phyloP scores from a whole-genome alignment of 2,329 filamentous ascomycete genomes.

The Calonectria montana region DNA sequence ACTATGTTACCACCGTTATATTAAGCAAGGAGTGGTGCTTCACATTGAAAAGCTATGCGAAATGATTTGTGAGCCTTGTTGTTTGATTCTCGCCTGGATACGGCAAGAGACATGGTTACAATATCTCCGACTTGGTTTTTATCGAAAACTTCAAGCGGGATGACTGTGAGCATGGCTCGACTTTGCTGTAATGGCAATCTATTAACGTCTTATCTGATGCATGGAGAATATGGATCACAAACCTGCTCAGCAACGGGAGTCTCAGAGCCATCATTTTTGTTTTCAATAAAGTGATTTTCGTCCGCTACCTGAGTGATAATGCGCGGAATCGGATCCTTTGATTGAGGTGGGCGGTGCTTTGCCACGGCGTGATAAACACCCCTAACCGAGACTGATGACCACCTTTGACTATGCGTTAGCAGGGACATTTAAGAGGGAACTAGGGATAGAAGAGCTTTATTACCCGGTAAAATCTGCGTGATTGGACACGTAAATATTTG shows the following conservation, averaged over 20 bases:
- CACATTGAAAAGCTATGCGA: too few relatives aligned
- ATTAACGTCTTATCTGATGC: not conserved
- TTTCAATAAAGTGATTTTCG: not conserved
- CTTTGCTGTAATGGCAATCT: not conserved
- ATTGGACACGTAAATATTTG: not conserved
- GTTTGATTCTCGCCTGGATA: too few relatives aligned
- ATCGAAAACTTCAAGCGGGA: not conserved
- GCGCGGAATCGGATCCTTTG: not conserved
- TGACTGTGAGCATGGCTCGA: not conserved
- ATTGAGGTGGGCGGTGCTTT: not conserved
- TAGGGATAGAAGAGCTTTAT: not conserved
- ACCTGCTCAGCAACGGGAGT: not conserved
- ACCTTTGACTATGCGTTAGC: not conserved
- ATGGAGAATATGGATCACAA: not conserved
- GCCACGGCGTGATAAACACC: not conserved
- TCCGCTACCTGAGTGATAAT: not conserved
- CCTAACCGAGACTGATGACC: not conserved
- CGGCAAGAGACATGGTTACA: too few relatives aligned
- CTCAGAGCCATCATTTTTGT: not conserved
- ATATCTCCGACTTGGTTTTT: not conserved
- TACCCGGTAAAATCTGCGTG: not conserved
- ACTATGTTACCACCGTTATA: too few relatives aligned
- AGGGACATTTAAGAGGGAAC: not conserved
- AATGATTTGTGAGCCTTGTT: too few relatives aligned
- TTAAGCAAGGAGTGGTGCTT: too few relatives aligned